Conservation (phyloP, 495 filamentous ascomycete species). For the Thozetella sp. region DNA sequence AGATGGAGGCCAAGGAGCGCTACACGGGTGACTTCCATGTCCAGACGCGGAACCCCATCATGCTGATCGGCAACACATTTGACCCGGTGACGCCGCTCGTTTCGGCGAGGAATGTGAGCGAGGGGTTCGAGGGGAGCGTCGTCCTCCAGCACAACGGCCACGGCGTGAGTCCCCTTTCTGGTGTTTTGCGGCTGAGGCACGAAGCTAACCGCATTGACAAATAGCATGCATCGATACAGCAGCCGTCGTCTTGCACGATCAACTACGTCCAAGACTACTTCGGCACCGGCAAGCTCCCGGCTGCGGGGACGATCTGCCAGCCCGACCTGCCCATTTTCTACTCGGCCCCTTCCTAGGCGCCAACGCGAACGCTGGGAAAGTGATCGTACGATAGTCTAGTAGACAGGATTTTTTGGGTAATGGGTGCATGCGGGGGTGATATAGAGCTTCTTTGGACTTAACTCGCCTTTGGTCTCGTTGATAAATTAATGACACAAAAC, state of each 20-base stretch:
- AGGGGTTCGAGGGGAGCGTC: slow-evolving; percentile 51
- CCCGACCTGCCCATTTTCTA: too few species aligned
- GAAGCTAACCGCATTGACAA: background rate
- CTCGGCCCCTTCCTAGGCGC: too few species aligned
- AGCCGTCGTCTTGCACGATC: background rate
- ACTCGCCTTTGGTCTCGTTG: too few species aligned
- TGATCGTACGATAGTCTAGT: too few species aligned
- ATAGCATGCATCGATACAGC: background rate
- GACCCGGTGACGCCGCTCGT: slow-evolving; percentile 45
- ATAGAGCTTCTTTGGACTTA: too few species aligned
- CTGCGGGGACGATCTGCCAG: background rate
- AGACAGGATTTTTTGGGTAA: too few species aligned
- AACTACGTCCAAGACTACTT: background rate
- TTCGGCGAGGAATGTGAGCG: slow-evolving; percentile 51
- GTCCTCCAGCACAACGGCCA: slow-evolving; percentile 54
- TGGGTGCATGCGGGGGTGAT: too few species aligned
- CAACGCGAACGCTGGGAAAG: too few species aligned
- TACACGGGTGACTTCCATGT: slow-evolving; percentile 41
- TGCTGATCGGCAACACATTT: slow-evolving; percentile 43
- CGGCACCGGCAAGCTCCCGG: background rate
- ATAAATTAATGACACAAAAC: too few species aligned
- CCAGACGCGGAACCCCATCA: slow-evolving; percentile 41
- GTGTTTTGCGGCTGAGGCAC: background rate
- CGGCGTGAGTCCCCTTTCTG: slow-evolving; percentile 43
- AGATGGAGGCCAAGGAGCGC: slow-evolving; percentile 39